Conservation (phyloP, 202 grass and related monocot genomes). For the Zoysia matrella region DNA sequence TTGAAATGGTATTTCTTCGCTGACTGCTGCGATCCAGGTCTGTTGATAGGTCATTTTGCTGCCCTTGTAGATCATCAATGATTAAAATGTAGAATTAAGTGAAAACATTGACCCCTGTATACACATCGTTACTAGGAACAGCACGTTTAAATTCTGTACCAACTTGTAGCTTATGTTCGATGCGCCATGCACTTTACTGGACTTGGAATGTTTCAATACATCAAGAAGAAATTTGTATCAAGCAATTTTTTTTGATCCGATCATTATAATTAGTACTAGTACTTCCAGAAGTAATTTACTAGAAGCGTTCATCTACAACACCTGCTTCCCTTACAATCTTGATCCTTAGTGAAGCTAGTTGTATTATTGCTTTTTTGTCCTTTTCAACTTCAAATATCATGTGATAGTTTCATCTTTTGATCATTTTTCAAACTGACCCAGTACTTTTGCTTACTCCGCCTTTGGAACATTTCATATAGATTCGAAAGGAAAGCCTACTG, state of each 20-base stretch:
- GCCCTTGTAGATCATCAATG: not conserved
- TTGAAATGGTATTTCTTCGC: slow-evolving; percentile 11
- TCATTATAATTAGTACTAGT: not conserved
- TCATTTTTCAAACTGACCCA: not conserved
- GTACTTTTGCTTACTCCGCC: slow-evolving; percentile 21
- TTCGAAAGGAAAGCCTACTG: slow-evolving; percentile 89
- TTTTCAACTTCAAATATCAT: slow-evolving; percentile 26
- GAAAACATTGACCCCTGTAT: not conserved
- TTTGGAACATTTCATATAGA: slow-evolving; percentile 52
- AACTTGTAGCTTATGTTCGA: not conserved
- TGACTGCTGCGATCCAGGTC: not conserved
- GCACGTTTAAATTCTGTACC: not conserved
- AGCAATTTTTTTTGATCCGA: not conserved
- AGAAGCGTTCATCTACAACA: slow-evolving; percentile 12
- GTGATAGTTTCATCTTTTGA: slow-evolving; percentile 20
- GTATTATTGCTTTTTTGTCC: slow-evolving; percentile 1
- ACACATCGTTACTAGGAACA: slow-evolving; percentile 18
- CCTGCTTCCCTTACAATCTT: not conserved
- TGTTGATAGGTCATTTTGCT: not conserved
- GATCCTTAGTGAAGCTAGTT: slow-evolving; percentile 18
- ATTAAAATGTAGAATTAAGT: not conserved
- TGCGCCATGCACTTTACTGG: not conserved
- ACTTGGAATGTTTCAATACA: not conserved
- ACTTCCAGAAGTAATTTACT: slow-evolving; percentile 1
- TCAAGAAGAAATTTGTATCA: not conserved